These are phyloP conservation scores for Trichocladium antarcticum DNA, from an alignment of 495 filamentous ascomycete genomes.

Conservation along the genomic window DNA sequence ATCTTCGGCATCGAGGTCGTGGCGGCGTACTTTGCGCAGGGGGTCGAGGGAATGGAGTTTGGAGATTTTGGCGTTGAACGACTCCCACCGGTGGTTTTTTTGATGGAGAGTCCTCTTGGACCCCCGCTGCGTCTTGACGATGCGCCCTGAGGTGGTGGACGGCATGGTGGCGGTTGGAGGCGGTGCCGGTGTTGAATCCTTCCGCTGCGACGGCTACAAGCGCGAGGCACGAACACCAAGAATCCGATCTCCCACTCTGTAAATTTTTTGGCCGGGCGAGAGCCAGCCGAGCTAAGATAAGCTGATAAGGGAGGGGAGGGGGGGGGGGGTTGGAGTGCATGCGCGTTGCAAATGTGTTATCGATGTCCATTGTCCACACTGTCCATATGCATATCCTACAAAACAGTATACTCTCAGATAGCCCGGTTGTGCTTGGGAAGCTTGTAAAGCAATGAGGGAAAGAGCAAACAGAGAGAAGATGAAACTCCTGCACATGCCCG, in stretches of 20 bases:
- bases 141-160: constrained; percentile 51
- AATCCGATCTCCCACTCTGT: not conserved
- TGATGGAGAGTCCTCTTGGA: constrained; percentile 60
- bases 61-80: constrained; percentile 83
- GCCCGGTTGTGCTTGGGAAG: no score
- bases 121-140: constrained; percentile 52
- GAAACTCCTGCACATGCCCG: no score
- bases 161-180: constrained; percentile 30
- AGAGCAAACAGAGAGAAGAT: no score
- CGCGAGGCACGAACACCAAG: not conserved
- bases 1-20: constrained; percentile 68
- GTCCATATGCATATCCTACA: not conserved
- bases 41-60: constrained; percentile 83
- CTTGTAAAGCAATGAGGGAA: no score
- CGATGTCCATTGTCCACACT: not conserved
- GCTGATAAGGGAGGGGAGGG: constrained; percentile 21
- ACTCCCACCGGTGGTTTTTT: constrained; percentile 79
- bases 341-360: not conserved
- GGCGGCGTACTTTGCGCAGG: constrained; percentile 69
- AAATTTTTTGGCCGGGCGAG: constrained; percentile 23
- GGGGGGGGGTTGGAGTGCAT: not conserved
- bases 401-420: not conserved
- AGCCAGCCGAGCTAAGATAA: constrained; percentile 21
- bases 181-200: constrained; percentile 4
- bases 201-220: constrained; percentile 1